Evolutionary conservation across 192 early-diverging fungal genomes (phyloP), one percentile per base, ranked within the genome.

Genomic region (Linnemannia hyalina): DNA sequence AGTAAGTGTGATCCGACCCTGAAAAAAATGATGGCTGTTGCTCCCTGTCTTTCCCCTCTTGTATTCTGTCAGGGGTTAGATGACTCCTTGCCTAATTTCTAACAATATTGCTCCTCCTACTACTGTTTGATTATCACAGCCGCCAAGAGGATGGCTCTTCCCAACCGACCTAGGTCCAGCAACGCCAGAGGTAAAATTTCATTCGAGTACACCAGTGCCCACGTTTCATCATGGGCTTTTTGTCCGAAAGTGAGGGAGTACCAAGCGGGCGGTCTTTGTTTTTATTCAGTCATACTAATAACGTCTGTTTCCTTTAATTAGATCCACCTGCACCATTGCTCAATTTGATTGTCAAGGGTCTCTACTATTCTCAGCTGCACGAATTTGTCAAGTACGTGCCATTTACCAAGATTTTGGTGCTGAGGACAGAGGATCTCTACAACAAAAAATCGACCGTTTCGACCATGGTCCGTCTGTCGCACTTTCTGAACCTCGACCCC

Each of bases 351-450:
- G 84, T 86, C 74, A 86, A 86, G 46, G 84, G 84, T 35, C 76
- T 86, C 16, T 86, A 86, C 36, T 86, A 86, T 47, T 86, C 84
- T 23, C 84, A 86, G 55, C 44, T 86, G 60, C 84, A 86, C 68
- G 84, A 86, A 40, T 86, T 86, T 81, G 84, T 81, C 7, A 86
- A 86, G 68, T 76, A 80, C 15, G 84, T 86, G 40, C 84, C 84
- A 4, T 81, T 86, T n/a, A 86, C 84, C 65, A 86, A 86, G 84
- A 81, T 86, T 42, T 32, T 86, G 11, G 84, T 86, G 3, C 46
- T 86, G 40, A 76, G 84, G 55, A 86, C 84, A 32, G 84, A 86
- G 46, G 84, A 86, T 52, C 68, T 86, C 22, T 86, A 86, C 52
- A 76, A 86, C 68, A 80, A 75, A 49, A 80, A 81, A 32, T 86